These are phyloP conservation scores for Lactarius sanguifluus DNA, from an alignment of 768 basidiomycete genomes.

Conservation along the genomic window DNA sequence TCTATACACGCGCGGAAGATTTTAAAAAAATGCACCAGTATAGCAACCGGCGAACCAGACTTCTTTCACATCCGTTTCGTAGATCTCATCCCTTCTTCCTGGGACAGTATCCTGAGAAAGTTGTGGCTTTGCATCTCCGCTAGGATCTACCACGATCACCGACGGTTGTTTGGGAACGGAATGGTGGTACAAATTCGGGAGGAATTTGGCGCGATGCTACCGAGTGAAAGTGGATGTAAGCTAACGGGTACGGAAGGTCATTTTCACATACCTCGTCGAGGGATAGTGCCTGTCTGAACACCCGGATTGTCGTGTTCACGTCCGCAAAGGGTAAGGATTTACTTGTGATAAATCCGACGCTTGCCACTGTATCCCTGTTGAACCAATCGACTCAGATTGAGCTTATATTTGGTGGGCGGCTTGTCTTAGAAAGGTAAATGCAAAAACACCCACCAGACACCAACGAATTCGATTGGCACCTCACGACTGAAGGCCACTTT, in stretches of 20 bases:
- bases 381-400: neutral
- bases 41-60: conserved; percentile 30
- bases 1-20: neutral
- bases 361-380: conserved; percentile 73
- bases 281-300: conserved; percentile 74
- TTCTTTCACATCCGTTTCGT: conserved; percentile 17
- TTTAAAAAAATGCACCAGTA: conserved; percentile 6
- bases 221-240: neutral
- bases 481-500: conserved; percentile 66
- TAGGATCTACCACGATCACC: too few species aligned
- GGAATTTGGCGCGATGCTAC: conserved; percentile 64
- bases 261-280: conserved; percentile 63
- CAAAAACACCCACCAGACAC: conserved; percentile 59
- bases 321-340: conserved; percentile 66
- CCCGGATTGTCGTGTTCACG: conserved; percentile 60
- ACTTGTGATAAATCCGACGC: conserved; percentile 64
- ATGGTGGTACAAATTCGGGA: conserved; percentile 61
- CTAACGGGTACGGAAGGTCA: neutral
- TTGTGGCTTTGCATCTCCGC: neutral
- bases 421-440: neutral
- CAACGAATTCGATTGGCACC: conserved; percentile 74
- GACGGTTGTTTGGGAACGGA: conserved; percentile 32
- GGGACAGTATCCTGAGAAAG: too few species aligned
- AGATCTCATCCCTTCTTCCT: neutral
- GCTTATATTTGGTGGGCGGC: neutral